Evolutionary conservation across 2,329 filamentous ascomycete genomes (phyloP).

Genomic region (Ilyonectria mors-panacis): DNA sequence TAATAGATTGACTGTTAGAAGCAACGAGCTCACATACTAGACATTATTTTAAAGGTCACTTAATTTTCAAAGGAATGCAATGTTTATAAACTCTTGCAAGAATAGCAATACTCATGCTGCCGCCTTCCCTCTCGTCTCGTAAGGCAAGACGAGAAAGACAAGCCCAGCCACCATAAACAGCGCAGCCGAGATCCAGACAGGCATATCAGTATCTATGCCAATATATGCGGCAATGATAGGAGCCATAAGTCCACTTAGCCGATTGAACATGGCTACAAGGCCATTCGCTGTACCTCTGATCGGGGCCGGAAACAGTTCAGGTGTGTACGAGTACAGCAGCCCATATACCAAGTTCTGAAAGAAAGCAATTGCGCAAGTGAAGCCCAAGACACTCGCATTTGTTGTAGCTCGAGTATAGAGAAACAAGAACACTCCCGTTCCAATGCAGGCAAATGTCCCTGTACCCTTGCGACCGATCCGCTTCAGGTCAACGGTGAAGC

Average conservation of each 20-base stretch:
- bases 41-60: too few relatives aligned
- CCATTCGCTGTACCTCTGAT: constrained; percentile 69
- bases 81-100: too few relatives aligned
- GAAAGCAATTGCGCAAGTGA: too few relatives aligned
- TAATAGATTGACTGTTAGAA: too few relatives aligned
- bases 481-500: constrained; percentile 25
- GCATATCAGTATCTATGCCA: constrained; percentile 56
- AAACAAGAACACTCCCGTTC: too few relatives aligned
- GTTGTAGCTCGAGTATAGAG: too few relatives aligned
- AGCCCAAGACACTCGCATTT: too few relatives aligned
- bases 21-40: too few relatives aligned
- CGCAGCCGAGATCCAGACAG: constrained; percentile 61
- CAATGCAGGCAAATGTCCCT: too few relatives aligned
- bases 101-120: constrained; percentile 8
- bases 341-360: constrained; percentile 44
- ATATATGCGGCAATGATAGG: constrained; percentile 60
- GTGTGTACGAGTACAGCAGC: constrained; percentile 32
- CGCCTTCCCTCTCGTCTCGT: constrained; percentile 56
- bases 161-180: constrained; percentile 60
- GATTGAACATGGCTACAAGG: constrained; percentile 51
- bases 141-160: constrained; percentile 60
- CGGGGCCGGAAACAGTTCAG: constrained; percentile 64
- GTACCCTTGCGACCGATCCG: too few relatives aligned
- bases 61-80: too few relatives aligned
- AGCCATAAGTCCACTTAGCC: constrained; percentile 56